Evolutionary conservation across 1,284 basidiomycete genomes (phyloP), one percentile per base, ranked within the genome.

Genomic region (Volvariella surrecta): DNA sequence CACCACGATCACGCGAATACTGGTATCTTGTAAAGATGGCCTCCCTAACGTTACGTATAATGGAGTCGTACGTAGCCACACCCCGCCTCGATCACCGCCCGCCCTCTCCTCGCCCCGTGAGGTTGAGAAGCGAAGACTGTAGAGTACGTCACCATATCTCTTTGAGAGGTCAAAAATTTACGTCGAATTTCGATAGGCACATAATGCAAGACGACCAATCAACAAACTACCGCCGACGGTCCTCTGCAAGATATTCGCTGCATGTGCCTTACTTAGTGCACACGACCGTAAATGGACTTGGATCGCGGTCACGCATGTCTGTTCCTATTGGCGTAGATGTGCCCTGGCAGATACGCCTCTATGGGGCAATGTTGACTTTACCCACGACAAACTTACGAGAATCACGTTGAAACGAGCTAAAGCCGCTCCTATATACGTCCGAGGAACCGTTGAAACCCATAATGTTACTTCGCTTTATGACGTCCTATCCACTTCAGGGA

Each of bases 351-450:
- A 52, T 37, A 53, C 41, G 15, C 55, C 56, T 8, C 47, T 66
- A 21, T 67, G 63, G 64, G 51, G 54, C 37, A 55, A 58, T 44
- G 53, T 66, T 47, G 64, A 67, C 44, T 67, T 65, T 42, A 57
- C 62, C 2, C 54, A 62, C 49, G 56, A 60, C 3, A 53, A 43
- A 50, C 58, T 57, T 54, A 59, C 53, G n/a, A 45, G 52, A 34
- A 41, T 62, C 28, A 60, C 61, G 3, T 49, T 60, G 21, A 38
- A 47, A 17, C 55, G 63, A 16, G 59, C 62, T 8, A 59, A 56
- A 42, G 55, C 52, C 37, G 51, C 55, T 17, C 54, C 63, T 21
- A 46, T 65, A 32, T 57, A 55, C 31, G 50, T 67, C 18, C 48
- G 56, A 22, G 54, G 61, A 2, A 50, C 50, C 20, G 58, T 64